Evolutionary conservation across 495 filamentous ascomycete genomes (phyloP).

Genomic region (Hypoxylon fuscum): DNA sequence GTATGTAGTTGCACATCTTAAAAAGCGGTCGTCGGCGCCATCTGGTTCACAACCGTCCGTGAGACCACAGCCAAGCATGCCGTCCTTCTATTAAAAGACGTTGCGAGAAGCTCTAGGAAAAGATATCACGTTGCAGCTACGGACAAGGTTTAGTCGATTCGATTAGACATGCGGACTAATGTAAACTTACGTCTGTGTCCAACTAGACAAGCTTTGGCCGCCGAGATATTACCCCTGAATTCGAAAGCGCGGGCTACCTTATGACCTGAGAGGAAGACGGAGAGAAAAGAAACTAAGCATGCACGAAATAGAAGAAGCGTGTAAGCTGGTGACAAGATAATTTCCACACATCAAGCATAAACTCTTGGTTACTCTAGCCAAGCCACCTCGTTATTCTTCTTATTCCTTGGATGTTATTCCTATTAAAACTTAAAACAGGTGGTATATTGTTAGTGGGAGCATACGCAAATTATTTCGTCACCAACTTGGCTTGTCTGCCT

Average conservation of each 20-base stretch:
- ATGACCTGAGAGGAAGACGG: not conserved
- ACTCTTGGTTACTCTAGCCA: too few species aligned
- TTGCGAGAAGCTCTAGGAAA: not conserved
- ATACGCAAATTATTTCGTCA: too few species aligned
- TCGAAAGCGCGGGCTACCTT: conserved; percentile 7
- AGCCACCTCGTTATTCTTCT: too few species aligned
- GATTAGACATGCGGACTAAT: not conserved
- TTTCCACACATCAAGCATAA: too few species aligned
- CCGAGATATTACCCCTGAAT: conserved; percentile 21
- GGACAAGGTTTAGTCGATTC: not conserved
- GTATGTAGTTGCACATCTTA: conserved; percentile 37
- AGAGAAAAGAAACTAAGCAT: not conserved
- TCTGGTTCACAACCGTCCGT: conserved; percentile 4
- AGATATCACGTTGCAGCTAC: not conserved
- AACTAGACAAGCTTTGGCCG: not conserved
- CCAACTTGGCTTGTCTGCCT: conserved; percentile 25
- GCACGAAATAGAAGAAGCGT: conserved; percentile 3
- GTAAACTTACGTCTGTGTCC: not conserved
- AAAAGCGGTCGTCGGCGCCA: conserved; percentile 13
- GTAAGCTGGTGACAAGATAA: too few species aligned
- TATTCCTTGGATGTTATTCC: too few species aligned
- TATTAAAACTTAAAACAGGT: too few species aligned
- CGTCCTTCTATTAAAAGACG: conserved; percentile 1
- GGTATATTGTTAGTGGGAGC: too few species aligned
- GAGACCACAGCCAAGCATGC: not conserved